phyloP scores from a whole-genome alignment of 2,329 filamentous ascomycete genomes.

The Zasmidium citrigriseum region DNA sequence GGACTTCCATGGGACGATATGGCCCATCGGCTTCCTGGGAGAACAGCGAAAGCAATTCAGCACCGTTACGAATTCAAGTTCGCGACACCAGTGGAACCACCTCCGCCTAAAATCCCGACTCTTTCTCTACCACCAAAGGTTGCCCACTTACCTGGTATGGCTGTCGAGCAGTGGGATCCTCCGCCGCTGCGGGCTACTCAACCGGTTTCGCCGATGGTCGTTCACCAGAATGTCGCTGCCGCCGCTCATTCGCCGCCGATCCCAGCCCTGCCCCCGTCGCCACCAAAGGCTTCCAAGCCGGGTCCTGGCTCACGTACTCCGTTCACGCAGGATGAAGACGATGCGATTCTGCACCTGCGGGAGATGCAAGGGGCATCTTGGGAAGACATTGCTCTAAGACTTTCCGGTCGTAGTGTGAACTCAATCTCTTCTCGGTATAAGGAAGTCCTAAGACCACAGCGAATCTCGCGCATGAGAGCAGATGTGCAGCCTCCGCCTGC shows the following conservation, averaged over 20 bases:
- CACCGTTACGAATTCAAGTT: conserved; percentile 5
- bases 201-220: too few species aligned
- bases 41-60: conserved; percentile 19
- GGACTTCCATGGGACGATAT: conserved; percentile 34
- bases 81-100: background rate
- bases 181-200: too few species aligned
- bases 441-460: background rate
- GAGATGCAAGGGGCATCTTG: conserved; percentile 38
- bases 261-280: background rate
- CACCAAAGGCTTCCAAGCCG: background rate
- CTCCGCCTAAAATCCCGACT: too few species aligned
- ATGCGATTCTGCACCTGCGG: conserved; percentile 39
- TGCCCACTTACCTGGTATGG: too few species aligned
- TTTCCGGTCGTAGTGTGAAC: conserved; percentile 5
- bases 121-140: too few species aligned
- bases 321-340: conserved; percentile 23
- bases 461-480: background rate
- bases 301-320: background rate
- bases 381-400: conserved; percentile 31
- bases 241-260: too few species aligned
- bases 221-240: too few species aligned
- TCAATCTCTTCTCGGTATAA: background rate
- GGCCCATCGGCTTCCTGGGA: conserved; percentile 29
- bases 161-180: too few species aligned
- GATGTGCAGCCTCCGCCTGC: background rate